These are phyloP conservation scores for Picochlorum sp. DNA, from an alignment of 139 green algal genomes.

Conservation along the genomic window DNA sequence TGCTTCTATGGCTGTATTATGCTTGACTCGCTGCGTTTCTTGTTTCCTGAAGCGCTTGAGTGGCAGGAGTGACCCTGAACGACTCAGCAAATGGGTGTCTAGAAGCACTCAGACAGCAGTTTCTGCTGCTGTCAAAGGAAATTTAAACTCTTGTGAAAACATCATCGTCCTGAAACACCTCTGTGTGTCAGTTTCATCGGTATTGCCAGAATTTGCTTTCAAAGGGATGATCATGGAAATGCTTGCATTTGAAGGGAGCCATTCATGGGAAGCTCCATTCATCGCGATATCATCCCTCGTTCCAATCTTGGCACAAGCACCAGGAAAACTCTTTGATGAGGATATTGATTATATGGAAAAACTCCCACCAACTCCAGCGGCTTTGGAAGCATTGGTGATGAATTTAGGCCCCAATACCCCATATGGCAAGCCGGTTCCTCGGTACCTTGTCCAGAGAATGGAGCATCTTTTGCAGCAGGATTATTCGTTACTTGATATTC, in stretches of 20 bases:
- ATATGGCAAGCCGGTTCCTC: slow-evolving; percentile 19
- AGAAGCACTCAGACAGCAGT: slow-evolving; percentile 38
- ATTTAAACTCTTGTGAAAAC: slow-evolving; percentile 36
- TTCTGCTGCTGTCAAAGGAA: slow-evolving; percentile 42
- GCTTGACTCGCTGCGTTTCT: slow-evolving; percentile 17
- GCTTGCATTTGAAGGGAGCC: slow-evolving; percentile 38
- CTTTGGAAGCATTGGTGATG: slow-evolving; percentile 12
- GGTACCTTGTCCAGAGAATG: background rate
- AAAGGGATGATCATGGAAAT: slow-evolving; percentile 60
- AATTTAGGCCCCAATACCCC: slow-evolving; percentile 22
- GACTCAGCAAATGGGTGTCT: slow-evolving; percentile 45
- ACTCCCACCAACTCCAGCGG: background rate
- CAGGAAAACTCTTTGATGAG: slow-evolving; percentile 8
- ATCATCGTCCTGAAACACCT: slow-evolving; percentile 44
- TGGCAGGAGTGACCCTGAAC: slow-evolving; percentile 3
- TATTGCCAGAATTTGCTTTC: slow-evolving; percentile 55
- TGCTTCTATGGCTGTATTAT: slow-evolving; percentile 24
- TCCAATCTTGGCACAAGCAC: slow-evolving; percentile 29
- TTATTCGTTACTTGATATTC: slow-evolving; percentile 22
- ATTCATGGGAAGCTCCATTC: slow-evolving; percentile 40
- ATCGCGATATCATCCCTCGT: slow-evolving; percentile 51
- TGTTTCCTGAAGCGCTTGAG: slow-evolving; percentile 26
- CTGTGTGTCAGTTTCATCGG: slow-evolving; percentile 37
- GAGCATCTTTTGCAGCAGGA: background rate
- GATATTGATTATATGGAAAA: background rate